Conservation (phyloP, 106 monocot genomes). For the Dioscorea dumetorum region DNA sequence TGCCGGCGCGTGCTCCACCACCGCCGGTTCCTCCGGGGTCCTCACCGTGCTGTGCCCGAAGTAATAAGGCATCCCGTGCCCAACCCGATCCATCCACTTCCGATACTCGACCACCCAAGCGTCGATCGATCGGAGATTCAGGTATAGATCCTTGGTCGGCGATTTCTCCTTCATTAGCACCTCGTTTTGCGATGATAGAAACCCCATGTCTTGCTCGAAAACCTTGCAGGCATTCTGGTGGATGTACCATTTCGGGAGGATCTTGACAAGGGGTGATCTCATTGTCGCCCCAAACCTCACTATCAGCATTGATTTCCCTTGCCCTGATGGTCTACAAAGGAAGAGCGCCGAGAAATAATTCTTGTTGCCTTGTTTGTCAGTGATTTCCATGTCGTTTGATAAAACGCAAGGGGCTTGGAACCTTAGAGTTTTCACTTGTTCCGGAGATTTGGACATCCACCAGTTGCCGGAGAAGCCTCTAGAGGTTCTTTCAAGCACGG, state of each 20-base stretch:
- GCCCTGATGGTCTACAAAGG: slow-evolving; percentile 87
- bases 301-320: slow-evolving; percentile 91
- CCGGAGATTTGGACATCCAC: slow-evolving; percentile 23
- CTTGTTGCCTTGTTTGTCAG: slow-evolving; percentile 54
- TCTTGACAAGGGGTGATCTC: slow-evolving; percentile 10
- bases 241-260: slow-evolving; percentile 74
- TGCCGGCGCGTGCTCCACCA: slow-evolving; percentile 60
- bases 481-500: slow-evolving; percentile 49
- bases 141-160: slow-evolving; percentile 75
- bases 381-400: slow-evolving; percentile 62
- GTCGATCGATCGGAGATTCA: slow-evolving; percentile 72
- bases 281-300: slow-evolving; percentile 68
- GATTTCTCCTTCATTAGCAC: slow-evolving; percentile 64
- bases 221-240: slow-evolving; percentile 93
- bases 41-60: slow-evolving; percentile 67
- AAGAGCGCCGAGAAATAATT: slow-evolving; percentile 74
- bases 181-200: slow-evolving; percentile 95
- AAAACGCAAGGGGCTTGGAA: slow-evolving; percentile 82
- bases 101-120: slow-evolving; percentile 93
- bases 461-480: slow-evolving; percentile 84
- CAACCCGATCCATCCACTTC: slow-evolving; percentile 94
- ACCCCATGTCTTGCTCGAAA: slow-evolving; percentile 99
- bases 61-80: slow-evolving; percentile 96
- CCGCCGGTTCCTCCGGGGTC: slow-evolving; percentile 38
- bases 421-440: slow-evolving; percentile 39